Percentiles rank a stretch among this genome's conserved stretches.
phyloP scores from a whole-genome alignment of 2,329 filamentous ascomycete species.

The Paecilomyces fulvus region DNA sequence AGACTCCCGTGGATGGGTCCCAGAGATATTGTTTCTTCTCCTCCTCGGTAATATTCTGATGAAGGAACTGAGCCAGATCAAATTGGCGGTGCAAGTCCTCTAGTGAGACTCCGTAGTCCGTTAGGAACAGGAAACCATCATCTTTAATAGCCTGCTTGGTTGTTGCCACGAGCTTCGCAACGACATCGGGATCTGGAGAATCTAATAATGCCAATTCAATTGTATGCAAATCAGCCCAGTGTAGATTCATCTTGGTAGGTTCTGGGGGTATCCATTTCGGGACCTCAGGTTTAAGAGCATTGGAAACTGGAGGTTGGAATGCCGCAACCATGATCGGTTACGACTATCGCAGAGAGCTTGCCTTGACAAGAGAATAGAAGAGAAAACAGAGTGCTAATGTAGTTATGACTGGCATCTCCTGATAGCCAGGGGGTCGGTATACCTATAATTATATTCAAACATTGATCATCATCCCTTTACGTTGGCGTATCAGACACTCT shows the following conservation, averaged over 20 bases:
- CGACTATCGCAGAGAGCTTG: neutral
- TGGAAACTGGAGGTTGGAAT: constrained; percentile 34
- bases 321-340: constrained; percentile 20
- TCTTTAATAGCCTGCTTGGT: constrained; percentile 37
- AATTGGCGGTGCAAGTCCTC: constrained; percentile 46
- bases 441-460: neutral
- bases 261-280: constrained; percentile 38
- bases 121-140: constrained; percentile 41
- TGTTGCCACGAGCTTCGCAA: constrained; percentile 36
- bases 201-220: constrained; percentile 39
- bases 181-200: constrained; percentile 34
- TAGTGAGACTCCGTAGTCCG: constrained; percentile 44
- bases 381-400: neutral
- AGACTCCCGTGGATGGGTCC: constrained; percentile 40
- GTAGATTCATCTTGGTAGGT: constrained; percentile 37
- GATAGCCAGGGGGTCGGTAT: neutral
- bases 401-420: neutral
- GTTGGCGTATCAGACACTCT: too few species aligned
- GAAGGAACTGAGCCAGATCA: constrained; percentile 42
- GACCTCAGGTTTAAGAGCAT: constrained; percentile 36
- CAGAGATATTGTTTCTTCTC: constrained; percentile 43
- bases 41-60: constrained; percentile 42
- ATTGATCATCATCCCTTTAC: neutral
- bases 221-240: constrained; percentile 36
- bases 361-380: neutral